These are phyloP conservation scores for Geosmithia flava DNA, from an alignment of 2,329 filamentous ascomycete species.

Conservation along the genomic window DNA sequence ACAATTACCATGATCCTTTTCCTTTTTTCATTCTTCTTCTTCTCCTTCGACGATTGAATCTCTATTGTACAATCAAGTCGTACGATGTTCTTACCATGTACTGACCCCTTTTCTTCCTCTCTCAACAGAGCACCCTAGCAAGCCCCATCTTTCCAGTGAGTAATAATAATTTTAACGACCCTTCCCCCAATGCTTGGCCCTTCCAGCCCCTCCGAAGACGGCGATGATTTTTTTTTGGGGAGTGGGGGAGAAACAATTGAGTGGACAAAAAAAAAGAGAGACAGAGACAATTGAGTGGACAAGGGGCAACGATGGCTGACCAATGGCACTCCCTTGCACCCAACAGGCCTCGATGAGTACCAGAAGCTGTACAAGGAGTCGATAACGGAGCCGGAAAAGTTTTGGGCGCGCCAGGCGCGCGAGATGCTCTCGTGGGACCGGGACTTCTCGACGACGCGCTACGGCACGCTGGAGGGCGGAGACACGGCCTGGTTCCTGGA, in stretches of 20 bases:
- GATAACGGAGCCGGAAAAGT: slow-evolving; percentile 76
- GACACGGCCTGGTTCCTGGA: slow-evolving; percentile 93
- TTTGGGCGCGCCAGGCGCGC: slow-evolving; percentile 78
- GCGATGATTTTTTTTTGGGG: not conserved
- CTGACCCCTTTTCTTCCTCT: slow-evolving; percentile 3
- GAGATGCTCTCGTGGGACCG: slow-evolving; percentile 83
- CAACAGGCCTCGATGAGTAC: slow-evolving; percentile 51
- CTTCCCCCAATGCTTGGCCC: not conserved
- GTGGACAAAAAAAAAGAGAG: no score
- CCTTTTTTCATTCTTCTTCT: not conserved
- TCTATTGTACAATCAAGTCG: not conserved
- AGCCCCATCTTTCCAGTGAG: slow-evolving; percentile 55
- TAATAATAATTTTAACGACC: slow-evolving; percentile 5
- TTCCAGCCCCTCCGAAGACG: not conserved
- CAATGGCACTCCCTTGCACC: not conserved
- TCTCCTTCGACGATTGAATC: not conserved
- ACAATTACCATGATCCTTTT: slow-evolving; percentile 8
- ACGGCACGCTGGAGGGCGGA: slow-evolving; percentile 63
- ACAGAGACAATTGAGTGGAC: slow-evolving; percentile 2
- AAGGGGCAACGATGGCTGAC: not conserved
- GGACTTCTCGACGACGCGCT: slow-evolving; percentile 83
- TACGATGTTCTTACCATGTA: not conserved
- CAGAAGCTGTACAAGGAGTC: slow-evolving; percentile 66
- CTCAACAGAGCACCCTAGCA: slow-evolving; percentile 51
- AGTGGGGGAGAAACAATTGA: slow-evolving; percentile 1